Conservation (phyloP, 371 early-diverging fungal species). For the Mortierella polycephala region DNA sequence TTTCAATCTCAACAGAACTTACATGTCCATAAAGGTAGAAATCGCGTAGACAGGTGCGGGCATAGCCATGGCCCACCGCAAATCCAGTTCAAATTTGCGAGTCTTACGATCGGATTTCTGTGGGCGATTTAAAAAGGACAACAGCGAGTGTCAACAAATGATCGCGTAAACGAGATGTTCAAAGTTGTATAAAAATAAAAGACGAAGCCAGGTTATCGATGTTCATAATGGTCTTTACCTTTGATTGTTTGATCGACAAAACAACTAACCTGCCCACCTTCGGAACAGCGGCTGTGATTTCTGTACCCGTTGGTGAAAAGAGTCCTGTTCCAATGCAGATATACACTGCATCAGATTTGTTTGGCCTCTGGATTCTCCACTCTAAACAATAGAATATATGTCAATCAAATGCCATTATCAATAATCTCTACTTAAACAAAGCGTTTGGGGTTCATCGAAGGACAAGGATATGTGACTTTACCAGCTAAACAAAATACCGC, state of each 20-base stretch:
- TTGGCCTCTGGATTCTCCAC: slow-evolving; percentile 40
- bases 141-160: background rate
- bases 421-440: too few species aligned
- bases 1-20: background rate
- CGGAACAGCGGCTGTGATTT: slow-evolving; percentile 30
- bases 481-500: slow-evolving; percentile 32
- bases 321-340: slow-evolving; percentile 46
- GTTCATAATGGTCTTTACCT: slow-evolving; percentile 9
- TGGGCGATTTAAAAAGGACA: background rate
- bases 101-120: slow-evolving; percentile 28
- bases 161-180: too few species aligned
- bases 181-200: background rate
- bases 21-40: slow-evolving; percentile 34
- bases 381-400: slow-evolving; percentile 8
- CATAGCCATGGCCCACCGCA: slow-evolving; percentile 49
- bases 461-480: background rate
- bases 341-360: slow-evolving; percentile 29
- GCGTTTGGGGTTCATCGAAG: too few species aligned
- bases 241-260: slow-evolving; percentile 38
- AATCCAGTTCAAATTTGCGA: slow-evolving; percentile 23
- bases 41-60: slow-evolving; percentile 43
- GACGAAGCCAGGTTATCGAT: background rate
- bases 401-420: background rate
- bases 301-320: slow-evolving; percentile 37
- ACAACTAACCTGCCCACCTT: slow-evolving; percentile 35